Percentiles rank a stretch among this genome's conserved stretches.
phyloP scores from a whole-genome alignment of 1,139 yeast genomes.

The Pneumocystis oryctolagi region DNA sequence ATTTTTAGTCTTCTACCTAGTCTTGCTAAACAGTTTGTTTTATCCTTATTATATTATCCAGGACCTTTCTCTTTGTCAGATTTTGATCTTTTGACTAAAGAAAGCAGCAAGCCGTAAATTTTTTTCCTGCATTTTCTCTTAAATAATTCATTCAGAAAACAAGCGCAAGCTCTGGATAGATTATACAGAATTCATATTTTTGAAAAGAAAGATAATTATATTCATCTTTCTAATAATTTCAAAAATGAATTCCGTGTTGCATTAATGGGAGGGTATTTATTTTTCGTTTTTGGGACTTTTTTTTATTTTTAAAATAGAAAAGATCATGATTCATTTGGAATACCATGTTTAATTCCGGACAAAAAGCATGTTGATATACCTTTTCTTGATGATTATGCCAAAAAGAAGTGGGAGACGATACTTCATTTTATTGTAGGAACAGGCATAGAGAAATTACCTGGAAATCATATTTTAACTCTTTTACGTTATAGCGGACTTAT shows the following conservation, averaged over 20 bases:
- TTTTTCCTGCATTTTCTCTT: not conserved
- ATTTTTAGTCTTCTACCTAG: slow-evolving; percentile 67
- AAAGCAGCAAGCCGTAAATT: slow-evolving; percentile 29
- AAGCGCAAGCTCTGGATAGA: slow-evolving; percentile 60
- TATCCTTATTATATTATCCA: slow-evolving; percentile 75
- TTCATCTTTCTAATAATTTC: slow-evolving; percentile 58
- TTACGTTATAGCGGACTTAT: slow-evolving; percentile 61
- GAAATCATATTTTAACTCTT: slow-evolving; percentile 26
- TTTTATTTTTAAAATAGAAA: slow-evolving; percentile 20
- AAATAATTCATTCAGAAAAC: slow-evolving; percentile 2
- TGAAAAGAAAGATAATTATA: slow-evolving; percentile 21
- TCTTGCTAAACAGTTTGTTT: slow-evolving; percentile 72
- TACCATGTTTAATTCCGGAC: slow-evolving; percentile 35
- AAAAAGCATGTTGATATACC: slow-evolving; percentile 44
- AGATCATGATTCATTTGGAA: slow-evolving; percentile 39
- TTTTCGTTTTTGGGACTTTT: not conserved
- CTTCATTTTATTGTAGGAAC: slow-evolving; percentile 97
- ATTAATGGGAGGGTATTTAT: slow-evolving; percentile 57
- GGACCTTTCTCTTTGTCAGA: slow-evolving; percentile 53
- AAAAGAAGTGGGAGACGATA: slow-evolving; percentile 84
- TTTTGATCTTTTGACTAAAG: slow-evolving; percentile 62
- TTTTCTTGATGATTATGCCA: slow-evolving; percentile 66
- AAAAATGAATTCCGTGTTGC: slow-evolving; percentile 66
- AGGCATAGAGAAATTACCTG: slow-evolving; percentile 30
- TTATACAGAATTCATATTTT: slow-evolving; percentile 51